These are phyloP conservation scores for Pelargonium citronellum DNA, from an alignment of 441 rosid genomes.

Conservation along the genomic window DNA sequence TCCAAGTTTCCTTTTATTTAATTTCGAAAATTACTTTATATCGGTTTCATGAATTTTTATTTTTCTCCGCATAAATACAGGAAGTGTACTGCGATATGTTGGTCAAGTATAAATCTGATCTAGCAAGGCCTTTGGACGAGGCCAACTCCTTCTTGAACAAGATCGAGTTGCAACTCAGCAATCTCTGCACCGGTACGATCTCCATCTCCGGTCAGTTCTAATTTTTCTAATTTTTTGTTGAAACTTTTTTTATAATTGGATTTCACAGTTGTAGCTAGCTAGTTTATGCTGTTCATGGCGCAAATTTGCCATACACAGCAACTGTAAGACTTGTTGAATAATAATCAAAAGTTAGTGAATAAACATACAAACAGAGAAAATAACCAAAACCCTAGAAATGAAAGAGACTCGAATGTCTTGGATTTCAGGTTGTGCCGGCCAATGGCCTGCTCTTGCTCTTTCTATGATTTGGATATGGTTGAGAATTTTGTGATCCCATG, in stretches of 20 bases:
- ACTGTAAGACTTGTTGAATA: conserved; percentile 13
- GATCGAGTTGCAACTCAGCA: conserved; percentile 79
- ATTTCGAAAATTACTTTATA: background rate
- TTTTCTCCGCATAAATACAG: conserved; percentile 25
- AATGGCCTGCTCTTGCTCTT: conserved; percentile 11
- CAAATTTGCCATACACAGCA: background rate
- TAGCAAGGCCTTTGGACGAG: conserved; percentile 80
- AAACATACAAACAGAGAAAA: conserved; percentile 14
- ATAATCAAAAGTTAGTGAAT: conserved; percentile 20
- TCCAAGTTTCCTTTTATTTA: background rate
- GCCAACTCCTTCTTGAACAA: conserved; percentile 68
- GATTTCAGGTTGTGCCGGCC: conserved; percentile 18
- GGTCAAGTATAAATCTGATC: conserved; percentile 76
- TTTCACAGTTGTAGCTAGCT: background rate
- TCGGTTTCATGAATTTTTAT: background rate
- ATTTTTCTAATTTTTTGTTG: background rate
- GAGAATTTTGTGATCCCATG: background rate
- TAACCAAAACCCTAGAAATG: conserved; percentile 50
- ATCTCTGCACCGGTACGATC: conserved; percentile 48
- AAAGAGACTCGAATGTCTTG: conserved; percentile 23
- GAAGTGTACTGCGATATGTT: conserved; percentile 70
- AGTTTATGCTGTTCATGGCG: background rate
- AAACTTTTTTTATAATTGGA: background rate
- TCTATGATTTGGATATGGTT: conserved; percentile 9
- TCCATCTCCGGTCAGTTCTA: conserved; percentile 46